A percentile compares a stretch with the other conserved stretches of the same genome.
Conservation (phyloP, 1,284 basidiomycete species). For the Heterobasidion annosum region DNA sequence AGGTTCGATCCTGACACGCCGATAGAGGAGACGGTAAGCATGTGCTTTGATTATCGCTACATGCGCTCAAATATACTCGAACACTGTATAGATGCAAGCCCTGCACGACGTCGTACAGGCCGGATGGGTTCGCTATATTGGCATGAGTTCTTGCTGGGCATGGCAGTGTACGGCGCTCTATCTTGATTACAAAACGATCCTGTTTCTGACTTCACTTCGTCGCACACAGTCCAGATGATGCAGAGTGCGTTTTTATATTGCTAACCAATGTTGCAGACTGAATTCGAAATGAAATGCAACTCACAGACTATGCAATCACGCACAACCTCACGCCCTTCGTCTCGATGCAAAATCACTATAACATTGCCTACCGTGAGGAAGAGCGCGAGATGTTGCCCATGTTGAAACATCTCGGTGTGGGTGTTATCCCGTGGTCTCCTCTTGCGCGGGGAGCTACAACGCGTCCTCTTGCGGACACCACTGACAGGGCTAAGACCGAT, state of each 20-base stretch:
- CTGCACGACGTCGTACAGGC: slow-evolving; percentile 3
- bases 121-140: slow-evolving; percentile 3
- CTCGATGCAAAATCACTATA: slow-evolving; percentile 43
- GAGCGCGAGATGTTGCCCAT: slow-evolving; percentile 40
- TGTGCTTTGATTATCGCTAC: neutral
- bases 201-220: neutral
- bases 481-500: slow-evolving; percentile 17
- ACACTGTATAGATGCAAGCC: slow-evolving; percentile 2
- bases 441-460: slow-evolving; percentile 26
- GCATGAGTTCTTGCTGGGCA: slow-evolving; percentile 5
- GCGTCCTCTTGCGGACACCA: slow-evolving; percentile 18
- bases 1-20: slow-evolving; percentile 3
- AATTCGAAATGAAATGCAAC: slow-evolving; percentile 5
- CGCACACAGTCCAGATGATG: neutral
- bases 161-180: slow-evolving; percentile 1
- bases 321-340: slow-evolving; percentile 39
- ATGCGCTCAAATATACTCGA: neutral
- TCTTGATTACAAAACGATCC: too few relatives aligned
- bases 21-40: slow-evolving; percentile 2
- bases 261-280: neutral
- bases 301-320: slow-evolving; percentile 20
- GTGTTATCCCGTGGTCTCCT: slow-evolving; percentile 29
- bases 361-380: slow-evolving; percentile 35
- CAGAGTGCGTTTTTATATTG: neutral
- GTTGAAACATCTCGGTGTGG: slow-evolving; percentile 7